Evolutionary conservation across 106 monocot species (phyloP).

Genomic region (Dendrobium huoshanense): DNA sequence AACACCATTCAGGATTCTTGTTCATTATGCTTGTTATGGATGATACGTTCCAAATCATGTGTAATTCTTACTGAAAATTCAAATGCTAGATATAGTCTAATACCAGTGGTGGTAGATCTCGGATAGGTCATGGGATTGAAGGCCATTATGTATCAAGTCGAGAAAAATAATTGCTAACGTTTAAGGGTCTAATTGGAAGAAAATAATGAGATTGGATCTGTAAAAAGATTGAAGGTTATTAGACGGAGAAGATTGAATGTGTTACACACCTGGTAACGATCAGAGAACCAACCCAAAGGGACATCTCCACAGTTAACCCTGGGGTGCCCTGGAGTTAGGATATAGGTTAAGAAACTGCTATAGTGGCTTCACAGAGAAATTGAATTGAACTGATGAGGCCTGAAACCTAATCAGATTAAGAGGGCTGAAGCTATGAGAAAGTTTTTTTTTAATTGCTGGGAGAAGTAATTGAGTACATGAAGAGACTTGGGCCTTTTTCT

Average conservation of each 20-base stretch:
- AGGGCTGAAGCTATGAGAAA: no score
- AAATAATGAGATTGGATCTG: not conserved
- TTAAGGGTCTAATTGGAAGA: not conserved
- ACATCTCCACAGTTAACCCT: no score
- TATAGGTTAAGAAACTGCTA: no score
- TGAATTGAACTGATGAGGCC: no score
- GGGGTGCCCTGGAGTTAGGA: no score
- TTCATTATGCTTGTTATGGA: not conserved
- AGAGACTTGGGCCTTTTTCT: no score
- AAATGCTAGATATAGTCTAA: not conserved
- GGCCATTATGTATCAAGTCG: not conserved
- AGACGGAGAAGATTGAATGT: not conserved
- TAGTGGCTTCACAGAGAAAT: no score
- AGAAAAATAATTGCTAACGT: not conserved
- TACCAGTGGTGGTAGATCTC: not conserved
- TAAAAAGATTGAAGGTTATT: not conserved
- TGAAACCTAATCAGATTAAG: no score
- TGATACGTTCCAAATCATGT: not conserved
- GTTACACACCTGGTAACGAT: no score
- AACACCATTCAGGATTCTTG: not conserved
- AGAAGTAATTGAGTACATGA: no score
- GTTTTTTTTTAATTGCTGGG: no score
- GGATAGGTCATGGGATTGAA: not conserved
- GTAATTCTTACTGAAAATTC: not conserved
- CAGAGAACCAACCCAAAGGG: no score